Evolutionary conservation across 106 monocot species (phyloP).

Genomic region (Platanthera zijinensis): DNA sequence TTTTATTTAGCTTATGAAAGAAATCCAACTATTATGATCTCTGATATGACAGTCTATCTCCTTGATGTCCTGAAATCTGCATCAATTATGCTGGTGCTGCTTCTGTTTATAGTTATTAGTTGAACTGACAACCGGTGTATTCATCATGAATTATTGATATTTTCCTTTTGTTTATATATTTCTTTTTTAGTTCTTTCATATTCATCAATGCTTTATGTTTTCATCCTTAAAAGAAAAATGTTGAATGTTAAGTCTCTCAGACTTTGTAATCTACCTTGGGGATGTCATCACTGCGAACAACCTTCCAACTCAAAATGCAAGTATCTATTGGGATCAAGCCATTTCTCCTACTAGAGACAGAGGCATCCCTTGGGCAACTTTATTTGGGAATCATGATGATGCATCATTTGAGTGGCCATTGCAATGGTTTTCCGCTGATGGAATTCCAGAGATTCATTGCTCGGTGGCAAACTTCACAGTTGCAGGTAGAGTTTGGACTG

Average conservation of each 20-base stretch:
- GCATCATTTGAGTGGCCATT: slow-evolving; percentile 77
- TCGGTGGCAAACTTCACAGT: slow-evolving; percentile 19
- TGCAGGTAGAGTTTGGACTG: slow-evolving; percentile 29
- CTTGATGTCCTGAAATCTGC: no score
- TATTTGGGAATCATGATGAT: slow-evolving; percentile 95
- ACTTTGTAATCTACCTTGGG: slow-evolving; percentile 88
- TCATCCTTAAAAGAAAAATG: background rate
- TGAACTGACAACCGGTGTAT: background rate
- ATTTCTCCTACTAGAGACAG: slow-evolving; percentile 63
- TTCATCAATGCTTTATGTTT: background rate
- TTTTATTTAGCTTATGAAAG: no score
- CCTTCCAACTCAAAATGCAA: slow-evolving; percentile 66
- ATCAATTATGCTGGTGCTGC: no score
- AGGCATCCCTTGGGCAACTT: slow-evolving; percentile 67
- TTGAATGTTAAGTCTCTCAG: slow-evolving; percentile 22
- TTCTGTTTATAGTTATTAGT: background rate
- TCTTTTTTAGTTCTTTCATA: background rate
- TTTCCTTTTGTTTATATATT: background rate
- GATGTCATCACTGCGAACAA: slow-evolving; percentile 94
- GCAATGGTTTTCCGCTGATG: slow-evolving; percentile 79
- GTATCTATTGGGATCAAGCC: slow-evolving; percentile 73
- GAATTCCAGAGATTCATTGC: slow-evolving; percentile 55
- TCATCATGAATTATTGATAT: background rate
- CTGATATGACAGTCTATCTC: no score
- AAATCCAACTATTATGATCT: no score